A percentile compares a stretch with the other conserved stretches of the same genome.
These are phyloP conservation scores for Fusarium proliferatum DNA, from an alignment of 2,329 filamentous ascomycete species.

Conservation along the genomic window DNA sequence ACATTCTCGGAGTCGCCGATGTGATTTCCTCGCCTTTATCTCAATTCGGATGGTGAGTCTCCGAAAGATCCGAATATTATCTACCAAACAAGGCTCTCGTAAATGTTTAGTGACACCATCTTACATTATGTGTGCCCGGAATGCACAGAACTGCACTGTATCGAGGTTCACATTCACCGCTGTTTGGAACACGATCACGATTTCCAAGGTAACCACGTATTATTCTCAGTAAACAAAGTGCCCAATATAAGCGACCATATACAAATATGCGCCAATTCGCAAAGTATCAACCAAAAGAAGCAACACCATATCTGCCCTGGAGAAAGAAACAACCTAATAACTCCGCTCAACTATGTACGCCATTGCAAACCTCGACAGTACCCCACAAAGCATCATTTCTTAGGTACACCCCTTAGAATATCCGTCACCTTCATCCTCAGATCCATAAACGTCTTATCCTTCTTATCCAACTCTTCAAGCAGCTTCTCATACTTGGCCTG, in stretches of 20 bases:
- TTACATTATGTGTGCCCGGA: background rate
- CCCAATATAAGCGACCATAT: background rate
- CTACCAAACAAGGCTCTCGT: background rate
- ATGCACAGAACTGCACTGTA: background rate
- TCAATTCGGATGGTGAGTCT: conserved; percentile 9
- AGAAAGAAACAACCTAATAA: background rate
- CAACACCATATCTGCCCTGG: background rate
- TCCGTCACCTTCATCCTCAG: conserved; percentile 58
- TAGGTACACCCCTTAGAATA: conserved; percentile 42
- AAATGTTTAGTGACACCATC: background rate
- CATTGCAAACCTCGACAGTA: background rate
- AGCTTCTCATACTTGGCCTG: conserved; percentile 66
- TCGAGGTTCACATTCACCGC: conserved; percentile 2
- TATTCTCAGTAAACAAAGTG: background rate
- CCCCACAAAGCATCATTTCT: conserved; percentile 34
- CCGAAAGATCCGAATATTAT: conserved; percentile 21
- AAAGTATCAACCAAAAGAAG: background rate
- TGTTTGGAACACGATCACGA: background rate
- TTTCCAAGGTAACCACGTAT: background rate
- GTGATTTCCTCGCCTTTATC: background rate
- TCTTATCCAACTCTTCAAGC: conserved; percentile 68
- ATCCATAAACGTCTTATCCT: conserved; percentile 63
- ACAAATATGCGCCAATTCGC: background rate
- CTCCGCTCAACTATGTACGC: background rate
- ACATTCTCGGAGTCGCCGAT: conserved; percentile 29